A percentile compares a stretch with the other conserved stretches of the same genome.
phyloP scores from a whole-genome alignment of 352 stramenopile genomes.

The Globisporangium apiculatum region DNA sequence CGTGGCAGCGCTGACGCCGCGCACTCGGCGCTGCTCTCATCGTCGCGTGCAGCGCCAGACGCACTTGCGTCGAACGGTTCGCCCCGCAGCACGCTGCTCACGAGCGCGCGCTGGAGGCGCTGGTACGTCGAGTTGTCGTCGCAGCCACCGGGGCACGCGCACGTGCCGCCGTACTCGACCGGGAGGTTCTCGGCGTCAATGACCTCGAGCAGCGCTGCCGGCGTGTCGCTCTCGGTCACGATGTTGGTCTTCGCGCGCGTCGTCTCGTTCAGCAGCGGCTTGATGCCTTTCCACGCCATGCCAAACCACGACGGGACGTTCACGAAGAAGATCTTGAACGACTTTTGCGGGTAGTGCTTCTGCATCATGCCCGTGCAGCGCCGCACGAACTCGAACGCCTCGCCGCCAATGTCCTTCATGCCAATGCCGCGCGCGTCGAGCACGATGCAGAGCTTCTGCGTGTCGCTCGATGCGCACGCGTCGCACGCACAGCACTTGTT shows the following conservation, averaged over 20 bases:
- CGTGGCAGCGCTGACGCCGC: slow-evolving; percentile 6
- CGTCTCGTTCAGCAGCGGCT: slow-evolving; percentile 80
- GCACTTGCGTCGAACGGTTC: slow-evolving; percentile 42
- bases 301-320: slow-evolving; percentile 90
- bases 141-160: slow-evolving; percentile 54
- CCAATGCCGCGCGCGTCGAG: slow-evolving; percentile 69
- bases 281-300: slow-evolving; percentile 88
- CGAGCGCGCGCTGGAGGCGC: slow-evolving; percentile 37
- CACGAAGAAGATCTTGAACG: slow-evolving; percentile 89
- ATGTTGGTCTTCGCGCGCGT: slow-evolving; percentile 88
- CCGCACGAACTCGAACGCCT: slow-evolving; percentile 79
- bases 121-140: slow-evolving; percentile 66
- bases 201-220: slow-evolving; percentile 36
- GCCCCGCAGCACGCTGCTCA: slow-evolving; percentile 41
- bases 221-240: slow-evolving; percentile 55
- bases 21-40: too few species aligned
- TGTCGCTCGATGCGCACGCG: slow-evolving; percentile 52
- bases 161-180: slow-evolving; percentile 63
- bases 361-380: slow-evolving; percentile 81
- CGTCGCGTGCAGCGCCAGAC: background rate
- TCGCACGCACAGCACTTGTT: slow-evolving; percentile 46
- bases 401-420: slow-evolving; percentile 69
- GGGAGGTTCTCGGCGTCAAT: slow-evolving; percentile 65
- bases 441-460: slow-evolving; percentile 67
- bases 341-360: slow-evolving; percentile 83